Evolutionary conservation across 2,329 filamentous ascomycete species (phyloP).

Genomic region (Leptographium galeiforme): DNA sequence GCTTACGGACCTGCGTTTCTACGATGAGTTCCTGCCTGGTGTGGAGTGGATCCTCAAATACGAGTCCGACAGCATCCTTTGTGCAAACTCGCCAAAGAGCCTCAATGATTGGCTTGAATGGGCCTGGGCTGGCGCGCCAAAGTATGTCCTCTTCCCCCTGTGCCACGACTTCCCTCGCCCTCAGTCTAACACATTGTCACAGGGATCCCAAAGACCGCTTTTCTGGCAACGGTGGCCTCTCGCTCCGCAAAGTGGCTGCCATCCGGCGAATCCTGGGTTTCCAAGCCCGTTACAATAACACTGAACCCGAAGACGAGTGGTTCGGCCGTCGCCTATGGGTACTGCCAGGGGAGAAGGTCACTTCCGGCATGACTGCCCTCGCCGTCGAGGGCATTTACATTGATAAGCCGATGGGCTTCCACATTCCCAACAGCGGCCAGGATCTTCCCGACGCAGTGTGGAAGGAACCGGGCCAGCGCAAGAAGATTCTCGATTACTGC

Average conservation of each 20-base stretch:
- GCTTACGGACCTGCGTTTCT: slow-evolving; percentile 38
- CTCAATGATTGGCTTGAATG: slow-evolving; percentile 41
- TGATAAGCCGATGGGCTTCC: slow-evolving; percentile 40
- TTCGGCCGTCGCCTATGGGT: slow-evolving; percentile 33
- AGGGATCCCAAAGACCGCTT: slow-evolving; percentile 29
- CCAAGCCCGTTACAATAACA: slow-evolving; percentile 35
- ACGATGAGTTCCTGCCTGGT: slow-evolving; percentile 33
- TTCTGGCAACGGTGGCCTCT: slow-evolving; percentile 40
- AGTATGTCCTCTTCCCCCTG: slow-evolving; percentile 19
- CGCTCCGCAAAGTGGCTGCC: slow-evolving; percentile 37
- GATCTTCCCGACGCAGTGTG: slow-evolving; percentile 30
- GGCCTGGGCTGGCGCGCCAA: slow-evolving; percentile 39
- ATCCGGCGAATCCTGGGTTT: slow-evolving; percentile 33
- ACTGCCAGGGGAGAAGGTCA: slow-evolving; percentile 34
- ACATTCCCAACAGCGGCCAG: slow-evolving; percentile 30
- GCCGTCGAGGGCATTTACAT: slow-evolving; percentile 36
- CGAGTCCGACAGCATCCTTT: slow-evolving; percentile 42
- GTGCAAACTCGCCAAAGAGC: slow-evolving; percentile 36
- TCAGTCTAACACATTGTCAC: background rate
- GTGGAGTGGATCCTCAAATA: slow-evolving; percentile 42
- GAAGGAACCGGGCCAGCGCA: slow-evolving; percentile 27
- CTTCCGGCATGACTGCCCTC: slow-evolving; percentile 26
- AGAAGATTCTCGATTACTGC: slow-evolving; percentile 39
- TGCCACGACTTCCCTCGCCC: background rate
- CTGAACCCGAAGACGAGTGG: slow-evolving; percentile 42